Percentiles rank a stretch among this genome's conserved stretches.
Evolutionary conservation across 2,329 filamentous ascomycete species (phyloP).

Genomic region (Trichoderma pleuroti): DNA sequence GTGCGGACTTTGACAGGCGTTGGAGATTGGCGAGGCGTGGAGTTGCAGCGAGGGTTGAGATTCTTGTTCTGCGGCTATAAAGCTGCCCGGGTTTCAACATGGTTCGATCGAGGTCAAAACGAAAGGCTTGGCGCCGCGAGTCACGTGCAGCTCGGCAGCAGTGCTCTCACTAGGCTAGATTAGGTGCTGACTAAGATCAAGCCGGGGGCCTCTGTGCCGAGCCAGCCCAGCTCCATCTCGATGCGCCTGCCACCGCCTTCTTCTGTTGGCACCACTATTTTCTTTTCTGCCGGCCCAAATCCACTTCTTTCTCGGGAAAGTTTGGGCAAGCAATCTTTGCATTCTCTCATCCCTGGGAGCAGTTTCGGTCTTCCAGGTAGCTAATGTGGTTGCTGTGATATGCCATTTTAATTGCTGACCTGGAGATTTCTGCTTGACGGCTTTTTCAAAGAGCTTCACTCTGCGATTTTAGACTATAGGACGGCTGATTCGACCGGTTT

Average conservation of each 20-base stretch:
- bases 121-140: slow-evolving; percentile 25
- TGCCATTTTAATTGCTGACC: neutral
- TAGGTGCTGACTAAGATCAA: neutral
- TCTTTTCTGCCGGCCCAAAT: slow-evolving; percentile 28
- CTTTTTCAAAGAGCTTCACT: neutral
- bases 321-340: slow-evolving; percentile 18
- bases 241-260: slow-evolving; percentile 28
- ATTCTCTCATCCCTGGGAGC: neutral
- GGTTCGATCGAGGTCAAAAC: slow-evolving; percentile 33
- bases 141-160: slow-evolving; percentile 22
- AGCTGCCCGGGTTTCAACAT: slow-evolving; percentile 30
- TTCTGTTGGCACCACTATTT: slow-evolving; percentile 16
- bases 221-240: neutral
- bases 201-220: neutral
- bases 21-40: slow-evolving; percentile 26
- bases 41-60: slow-evolving; percentile 25
- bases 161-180: too few species aligned
- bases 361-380: neutral
- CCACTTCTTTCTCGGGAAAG: slow-evolving; percentile 16
- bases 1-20: slow-evolving; percentile 27
- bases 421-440: neutral
- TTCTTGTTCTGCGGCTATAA: slow-evolving; percentile 25
- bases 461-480: neutral
- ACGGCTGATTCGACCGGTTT: neutral
- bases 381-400: neutral